A percentile compares a stretch with the other conserved stretches of the same genome.
phyloP scores from a whole-genome alignment of 352 stramenopile species.

The Globisporangium canariense region DNA sequence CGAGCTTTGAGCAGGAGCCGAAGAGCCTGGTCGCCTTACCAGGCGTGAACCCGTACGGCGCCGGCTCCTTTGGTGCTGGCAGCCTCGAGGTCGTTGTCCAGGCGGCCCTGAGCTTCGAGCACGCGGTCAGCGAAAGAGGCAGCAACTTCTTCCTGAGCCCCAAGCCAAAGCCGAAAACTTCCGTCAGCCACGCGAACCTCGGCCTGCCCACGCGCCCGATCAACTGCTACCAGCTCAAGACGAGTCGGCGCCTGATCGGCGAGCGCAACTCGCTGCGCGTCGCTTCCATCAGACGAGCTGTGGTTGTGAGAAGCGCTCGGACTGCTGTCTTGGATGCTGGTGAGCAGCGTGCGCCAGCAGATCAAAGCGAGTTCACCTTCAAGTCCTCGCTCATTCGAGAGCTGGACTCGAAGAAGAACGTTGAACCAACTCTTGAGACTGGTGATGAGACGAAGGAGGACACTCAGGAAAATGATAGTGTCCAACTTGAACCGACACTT shows the following conservation, averaged over 20 bases:
- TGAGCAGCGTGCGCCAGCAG: background rate
- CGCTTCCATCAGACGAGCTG: background rate
- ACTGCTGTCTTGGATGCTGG: background rate
- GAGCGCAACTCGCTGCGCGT: background rate
- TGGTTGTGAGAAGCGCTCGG: background rate
- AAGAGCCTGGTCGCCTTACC: constrained; percentile 40
- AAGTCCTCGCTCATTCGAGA: constrained; percentile 30
- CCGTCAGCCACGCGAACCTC: constrained; percentile 3
- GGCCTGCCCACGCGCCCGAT: constrained; percentile 13
- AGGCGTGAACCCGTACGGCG: constrained; percentile 58
- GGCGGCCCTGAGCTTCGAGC: constrained; percentile 26
- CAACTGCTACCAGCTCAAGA: constrained; percentile 3
- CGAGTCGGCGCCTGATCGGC: background rate
- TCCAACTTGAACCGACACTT: background rate
- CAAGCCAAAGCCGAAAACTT: constrained; percentile 1
- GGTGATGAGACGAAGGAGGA: background rate
- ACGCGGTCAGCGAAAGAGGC: constrained; percentile 1
- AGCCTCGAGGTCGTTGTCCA: constrained; percentile 58
- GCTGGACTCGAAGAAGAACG: constrained; percentile 13
- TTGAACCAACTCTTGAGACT: background rate
- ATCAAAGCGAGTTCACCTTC: constrained; percentile 24
- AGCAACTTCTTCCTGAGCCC: constrained; percentile 16
- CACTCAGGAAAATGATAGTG: background rate
- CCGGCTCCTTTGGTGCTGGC: constrained; percentile 38
- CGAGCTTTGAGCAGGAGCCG: constrained; percentile 2